phyloP scores from a whole-genome alignment of 169 alveolate species.

The Plasmodium gonderi region DNA sequence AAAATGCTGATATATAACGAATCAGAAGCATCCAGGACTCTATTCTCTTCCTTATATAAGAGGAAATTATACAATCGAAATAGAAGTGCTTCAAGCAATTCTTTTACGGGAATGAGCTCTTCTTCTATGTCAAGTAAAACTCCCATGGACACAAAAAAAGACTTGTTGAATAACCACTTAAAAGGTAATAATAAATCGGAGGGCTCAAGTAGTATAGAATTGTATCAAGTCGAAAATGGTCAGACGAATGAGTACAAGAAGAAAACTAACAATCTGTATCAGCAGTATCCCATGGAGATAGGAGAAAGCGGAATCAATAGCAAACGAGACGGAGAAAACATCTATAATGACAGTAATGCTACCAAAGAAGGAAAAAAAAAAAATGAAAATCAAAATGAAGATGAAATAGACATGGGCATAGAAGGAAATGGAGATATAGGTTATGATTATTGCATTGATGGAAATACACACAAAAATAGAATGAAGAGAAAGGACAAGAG shows the following conservation, averaged over 20 bases:
- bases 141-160: neutral
- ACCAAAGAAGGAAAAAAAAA: neutral
- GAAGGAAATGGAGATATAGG: neutral
- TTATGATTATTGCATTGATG: neutral
- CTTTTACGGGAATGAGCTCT: neutral
- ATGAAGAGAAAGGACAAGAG: neutral
- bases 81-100: conserved; percentile 29
- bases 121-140: neutral
- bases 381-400: neutral
- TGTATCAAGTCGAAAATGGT: neutral
- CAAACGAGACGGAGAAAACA: neutral
- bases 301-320: neutral
- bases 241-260: neutral
- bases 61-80: neutral
- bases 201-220: neutral
- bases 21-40: neutral
- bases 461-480: neutral
- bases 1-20: neutral
- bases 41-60: neutral
- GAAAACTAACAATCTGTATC: neutral
- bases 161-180: neutral
- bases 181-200: neutral
- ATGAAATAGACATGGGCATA: neutral
- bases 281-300: neutral
- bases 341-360: neutral